Base-by-base conservation (phyloP, 768 basidiomycete species). In the Agrocybe pediades region DNA sequence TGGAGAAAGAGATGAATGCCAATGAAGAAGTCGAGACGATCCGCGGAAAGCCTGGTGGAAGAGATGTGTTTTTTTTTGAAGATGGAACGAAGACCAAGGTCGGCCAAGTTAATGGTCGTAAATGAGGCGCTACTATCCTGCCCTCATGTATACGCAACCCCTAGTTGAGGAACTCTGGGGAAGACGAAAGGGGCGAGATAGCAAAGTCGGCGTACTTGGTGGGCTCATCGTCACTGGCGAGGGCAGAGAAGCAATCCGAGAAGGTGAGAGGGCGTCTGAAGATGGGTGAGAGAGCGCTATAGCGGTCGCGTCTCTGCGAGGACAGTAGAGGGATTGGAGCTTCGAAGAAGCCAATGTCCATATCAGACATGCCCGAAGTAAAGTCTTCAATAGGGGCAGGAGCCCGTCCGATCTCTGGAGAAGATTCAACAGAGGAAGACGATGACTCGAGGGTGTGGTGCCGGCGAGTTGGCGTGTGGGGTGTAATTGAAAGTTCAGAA, bases 401-500 rank as follows among this genome's bases (percentile, higher is more conserved):
- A 16, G 69, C 63, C 47, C 71, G 67, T 9, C 66, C 41, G 4
- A 75, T 51, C 61, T 83, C 82, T 17, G 83, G 82, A 2, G 82
- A 80, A n/a, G 85, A 85, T 58, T 84, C 80, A 41, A 79, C 58
- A 8, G 83, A 85, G 7, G 80, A 82, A n/a, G 72, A 66, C 9
- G 83, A 75, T 6, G 80, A 78, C 58, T 79, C 73, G 20, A 72
- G 74, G 41, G 67, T 63, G 57, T 74, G 72, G 47, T 71, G 70
- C 58, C 70, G 66, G 40, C 74, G 71, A 41, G 68, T 68, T 19
- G 83, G 84, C 27, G 81, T 81, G 57, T 74, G 70, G 24, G 85
- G 82, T 9, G 78, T 71, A 51, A 87, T 74, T 21, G 84, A 78
- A n/a, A 87, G 70, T 15, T 76, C 75, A 45, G 83, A 78, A 62